Conservation (phyloP, 352 stramenopile species). For the Phytophthora sansomeana region DNA sequence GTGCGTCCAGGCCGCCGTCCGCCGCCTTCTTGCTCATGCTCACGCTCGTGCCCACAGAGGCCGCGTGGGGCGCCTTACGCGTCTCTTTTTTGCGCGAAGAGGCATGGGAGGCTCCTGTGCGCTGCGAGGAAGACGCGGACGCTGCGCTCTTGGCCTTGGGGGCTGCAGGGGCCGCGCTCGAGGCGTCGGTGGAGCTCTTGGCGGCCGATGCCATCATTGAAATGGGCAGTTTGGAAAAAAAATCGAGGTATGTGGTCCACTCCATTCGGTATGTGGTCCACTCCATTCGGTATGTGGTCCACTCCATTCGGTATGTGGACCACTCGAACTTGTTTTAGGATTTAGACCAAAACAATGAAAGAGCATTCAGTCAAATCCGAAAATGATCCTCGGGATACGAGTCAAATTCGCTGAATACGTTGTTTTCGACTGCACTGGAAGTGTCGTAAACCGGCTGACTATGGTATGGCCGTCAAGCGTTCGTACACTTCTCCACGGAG, state of each 20-base stretch:
- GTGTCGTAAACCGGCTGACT: too few species aligned
- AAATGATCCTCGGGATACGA: too few species aligned
- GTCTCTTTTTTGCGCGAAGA: constrained; percentile 34
- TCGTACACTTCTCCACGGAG: too few species aligned
- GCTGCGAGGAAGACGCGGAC: neutral
- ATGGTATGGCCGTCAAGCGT: too few species aligned
- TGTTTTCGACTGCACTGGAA: too few species aligned
- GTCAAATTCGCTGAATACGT: too few species aligned
- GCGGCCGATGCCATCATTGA: constrained; percentile 4
- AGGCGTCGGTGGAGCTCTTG: constrained; percentile 11
- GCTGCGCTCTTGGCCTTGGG: constrained; percentile 4
- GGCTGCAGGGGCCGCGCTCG: neutral
- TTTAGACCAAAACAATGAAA: too few species aligned
- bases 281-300: too few species aligned
- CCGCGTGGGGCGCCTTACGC: constrained; percentile 16
- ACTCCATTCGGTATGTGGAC: too few species aligned
- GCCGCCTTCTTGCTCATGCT: constrained; percentile 53
- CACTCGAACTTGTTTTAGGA: too few species aligned
- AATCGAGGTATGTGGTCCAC: neutral
- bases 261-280: too few species aligned
- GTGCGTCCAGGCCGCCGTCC: constrained; percentile 27
- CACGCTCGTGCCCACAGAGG: constrained; percentile 46
- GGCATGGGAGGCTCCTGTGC: constrained; percentile 3
- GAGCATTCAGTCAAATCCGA: too few species aligned
- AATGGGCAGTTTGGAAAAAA: neutral